Percentiles rank a stretch among this genome's conserved stretches.
Conservation (phyloP, 352 stramenopile species). For the Nothophytophthora sp. region DNA sequence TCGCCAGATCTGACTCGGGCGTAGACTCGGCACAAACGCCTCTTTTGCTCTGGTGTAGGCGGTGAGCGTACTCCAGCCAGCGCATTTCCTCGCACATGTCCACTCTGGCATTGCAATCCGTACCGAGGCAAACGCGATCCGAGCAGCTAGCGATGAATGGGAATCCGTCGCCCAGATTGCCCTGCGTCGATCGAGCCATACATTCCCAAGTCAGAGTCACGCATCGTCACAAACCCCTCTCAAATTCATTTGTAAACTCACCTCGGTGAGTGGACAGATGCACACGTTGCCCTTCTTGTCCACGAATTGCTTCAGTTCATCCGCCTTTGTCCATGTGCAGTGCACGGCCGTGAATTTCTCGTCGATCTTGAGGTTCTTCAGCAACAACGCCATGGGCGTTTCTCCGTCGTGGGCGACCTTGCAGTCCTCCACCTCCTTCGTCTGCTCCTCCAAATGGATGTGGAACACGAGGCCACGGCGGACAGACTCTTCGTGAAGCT, state of each 20-base stretch:
- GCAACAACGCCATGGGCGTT: conserved; percentile 64
- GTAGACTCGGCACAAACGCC: conserved; percentile 64
- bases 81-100: conserved; percentile 88
- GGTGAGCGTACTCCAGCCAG: conserved; percentile 77
- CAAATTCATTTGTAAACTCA: no score
- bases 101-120: conserved; percentile 78
- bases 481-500: conserved; percentile 69
- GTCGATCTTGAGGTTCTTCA: conserved; percentile 68
- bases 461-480: conserved; percentile 66
- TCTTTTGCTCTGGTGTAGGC: conserved; percentile 61
- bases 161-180: conserved; percentile 73
- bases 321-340: conserved; percentile 69
- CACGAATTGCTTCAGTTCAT: conserved; percentile 58
- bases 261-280: conserved; percentile 75
- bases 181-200: conserved; percentile 32
- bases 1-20: conserved; percentile 55
- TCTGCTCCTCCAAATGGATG: conserved; percentile 69
- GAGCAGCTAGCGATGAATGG: conserved; percentile 67
- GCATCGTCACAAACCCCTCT: neutral
- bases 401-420: conserved; percentile 52
- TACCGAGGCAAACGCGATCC: conserved; percentile 68
- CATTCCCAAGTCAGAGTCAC: neutral
- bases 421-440: conserved; percentile 79
- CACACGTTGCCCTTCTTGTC: conserved; percentile 68
- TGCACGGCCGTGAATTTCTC: conserved; percentile 80